These are phyloP conservation scores for Botrytis tulipae DNA, from an alignment of 2,329 filamentous ascomycete species.

Conservation along the genomic window DNA sequence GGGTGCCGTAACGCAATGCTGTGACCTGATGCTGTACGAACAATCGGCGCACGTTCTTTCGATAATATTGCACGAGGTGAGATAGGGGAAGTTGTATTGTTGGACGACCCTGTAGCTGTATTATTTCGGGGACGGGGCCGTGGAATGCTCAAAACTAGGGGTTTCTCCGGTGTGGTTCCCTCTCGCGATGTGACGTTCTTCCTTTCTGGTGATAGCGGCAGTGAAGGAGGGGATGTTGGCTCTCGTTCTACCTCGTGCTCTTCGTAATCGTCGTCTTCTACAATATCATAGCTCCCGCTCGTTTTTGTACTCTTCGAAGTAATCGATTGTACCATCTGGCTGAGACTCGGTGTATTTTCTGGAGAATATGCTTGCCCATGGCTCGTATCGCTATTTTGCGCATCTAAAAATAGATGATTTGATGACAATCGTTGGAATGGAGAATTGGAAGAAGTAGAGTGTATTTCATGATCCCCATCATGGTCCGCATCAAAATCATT, in stretches of 20 bases:
- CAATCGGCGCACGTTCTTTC: slow-evolving; percentile 25
- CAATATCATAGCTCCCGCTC: slow-evolving; percentile 26
- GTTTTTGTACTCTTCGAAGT: slow-evolving; percentile 24
- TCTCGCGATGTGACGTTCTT: slow-evolving; percentile 17
- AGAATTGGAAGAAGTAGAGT: slow-evolving; percentile 9
- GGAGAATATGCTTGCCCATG: slow-evolving; percentile 21
- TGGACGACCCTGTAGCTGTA: slow-evolving; percentile 27
- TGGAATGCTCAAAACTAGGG: slow-evolving; percentile 25
- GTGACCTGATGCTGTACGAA: slow-evolving; percentile 35
- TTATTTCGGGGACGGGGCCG: slow-evolving; percentile 25
- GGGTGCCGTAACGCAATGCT: slow-evolving; percentile 51
- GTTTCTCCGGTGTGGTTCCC: slow-evolving; percentile 16
- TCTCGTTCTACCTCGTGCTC: slow-evolving; percentile 19
- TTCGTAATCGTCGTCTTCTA: slow-evolving; percentile 29
- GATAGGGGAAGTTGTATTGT: slow-evolving; percentile 20
- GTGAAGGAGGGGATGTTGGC: slow-evolving; percentile 9
- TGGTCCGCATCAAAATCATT: slow-evolving; percentile 17
- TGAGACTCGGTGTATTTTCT: slow-evolving; percentile 13
- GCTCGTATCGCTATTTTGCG: slow-evolving; percentile 24
- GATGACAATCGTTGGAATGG: slow-evolving; percentile 20
- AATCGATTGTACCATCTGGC: slow-evolving; percentile 24
- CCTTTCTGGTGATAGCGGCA: slow-evolving; percentile 10
- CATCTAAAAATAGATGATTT: slow-evolving; percentile 32
- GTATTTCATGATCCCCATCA: slow-evolving; percentile 8
- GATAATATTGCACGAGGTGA: slow-evolving; percentile 19